A percentile compares a stretch with the other conserved stretches of the same genome.
phyloP scores from a whole-genome alignment of 805 yeast species.

The Suhomyces vadensis region DNA sequence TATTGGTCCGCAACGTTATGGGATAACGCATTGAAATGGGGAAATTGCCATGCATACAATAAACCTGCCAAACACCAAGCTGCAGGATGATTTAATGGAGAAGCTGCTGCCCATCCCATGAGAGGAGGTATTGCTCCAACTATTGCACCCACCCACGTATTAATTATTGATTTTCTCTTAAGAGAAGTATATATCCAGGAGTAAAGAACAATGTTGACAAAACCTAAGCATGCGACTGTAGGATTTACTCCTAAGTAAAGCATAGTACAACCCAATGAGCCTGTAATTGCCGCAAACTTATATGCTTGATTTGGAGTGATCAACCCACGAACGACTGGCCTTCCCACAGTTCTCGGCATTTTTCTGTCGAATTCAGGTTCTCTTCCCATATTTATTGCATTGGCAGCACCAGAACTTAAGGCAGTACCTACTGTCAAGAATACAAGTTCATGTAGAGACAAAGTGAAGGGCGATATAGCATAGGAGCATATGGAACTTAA shows the following conservation, averaged over 20 bases:
- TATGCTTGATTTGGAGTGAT: slow-evolving; percentile 77
- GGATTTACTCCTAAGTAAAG: slow-evolving; percentile 83
- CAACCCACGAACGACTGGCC: slow-evolving; percentile 89
- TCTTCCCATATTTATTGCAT: slow-evolving; percentile 95
- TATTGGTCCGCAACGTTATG: slow-evolving; percentile 88
- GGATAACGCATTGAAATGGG: slow-evolving; percentile 91
- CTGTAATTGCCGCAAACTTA: slow-evolving; percentile 73
- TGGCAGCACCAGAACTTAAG: slow-evolving; percentile 88
- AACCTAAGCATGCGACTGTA: slow-evolving; percentile 80
- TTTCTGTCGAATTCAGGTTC: slow-evolving; percentile 86
- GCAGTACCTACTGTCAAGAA: slow-evolving; percentile 83
- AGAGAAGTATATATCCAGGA: slow-evolving; percentile 90
- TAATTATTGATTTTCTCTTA: slow-evolving; percentile 78
- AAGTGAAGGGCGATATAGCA: slow-evolving; percentile 84
- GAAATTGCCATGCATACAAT: slow-evolving; percentile 97
- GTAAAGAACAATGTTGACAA: slow-evolving; percentile 75
- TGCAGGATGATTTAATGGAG: slow-evolving; percentile 78
- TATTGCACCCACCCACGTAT: slow-evolving; percentile 99
- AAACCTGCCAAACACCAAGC: slow-evolving; percentile 93
- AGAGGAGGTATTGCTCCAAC: slow-evolving; percentile 98
- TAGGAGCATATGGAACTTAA: slow-evolving; percentile 91
- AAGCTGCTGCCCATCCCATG: slow-evolving; percentile 97
- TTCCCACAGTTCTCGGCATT: slow-evolving; percentile 83
- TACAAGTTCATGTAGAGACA: slow-evolving; percentile 67
- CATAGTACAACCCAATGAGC: slow-evolving; percentile 66